Percentiles rank a stretch among this genome's conserved stretches.
Evolutionary conservation across 345 rosid genomes (phyloP).

Genomic region (Eucalyptus polybractea): DNA sequence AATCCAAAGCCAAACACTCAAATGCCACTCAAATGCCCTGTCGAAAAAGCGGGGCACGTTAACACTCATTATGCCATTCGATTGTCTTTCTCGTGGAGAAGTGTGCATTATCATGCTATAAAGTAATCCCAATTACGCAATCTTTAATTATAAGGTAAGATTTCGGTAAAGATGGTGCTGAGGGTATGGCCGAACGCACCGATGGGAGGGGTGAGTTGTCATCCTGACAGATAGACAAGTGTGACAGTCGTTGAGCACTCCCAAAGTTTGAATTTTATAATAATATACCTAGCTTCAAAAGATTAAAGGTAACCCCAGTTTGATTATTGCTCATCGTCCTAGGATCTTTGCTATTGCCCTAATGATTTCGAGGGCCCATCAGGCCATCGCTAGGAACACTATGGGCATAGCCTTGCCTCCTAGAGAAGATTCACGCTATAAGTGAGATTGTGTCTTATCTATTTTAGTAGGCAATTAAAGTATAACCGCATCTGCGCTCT

Average conservation of each 20-base stretch:
- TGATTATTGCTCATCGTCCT: not conserved
- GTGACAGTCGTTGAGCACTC: not conserved
- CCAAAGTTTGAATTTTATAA: not conserved
- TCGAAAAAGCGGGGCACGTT: conserved; percentile 36
- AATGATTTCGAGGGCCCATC: not conserved
- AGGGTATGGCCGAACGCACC: not conserved
- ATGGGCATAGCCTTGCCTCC: not conserved
- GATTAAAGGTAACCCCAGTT: not conserved
- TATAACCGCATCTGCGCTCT: not conserved
- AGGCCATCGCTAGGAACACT: not conserved
- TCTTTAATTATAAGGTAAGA: not conserved
- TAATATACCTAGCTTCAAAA: not conserved
- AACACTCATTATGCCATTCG: conserved; percentile 31
- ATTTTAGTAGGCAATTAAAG: not conserved
- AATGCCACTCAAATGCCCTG: conserved; percentile 22
- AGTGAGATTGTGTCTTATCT: not conserved
- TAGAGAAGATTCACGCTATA: not conserved
- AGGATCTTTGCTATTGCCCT: not conserved
- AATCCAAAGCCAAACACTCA: not conserved
- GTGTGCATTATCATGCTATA: not conserved
- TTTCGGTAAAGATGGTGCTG: not conserved
- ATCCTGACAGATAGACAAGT: not conserved
- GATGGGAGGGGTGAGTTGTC: not conserved
- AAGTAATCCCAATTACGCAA: not conserved
- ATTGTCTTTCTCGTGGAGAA: conserved; percentile 36